phyloP scores from a whole-genome alignment of 768 basidiomycete species.

The Trametes cingulata region DNA sequence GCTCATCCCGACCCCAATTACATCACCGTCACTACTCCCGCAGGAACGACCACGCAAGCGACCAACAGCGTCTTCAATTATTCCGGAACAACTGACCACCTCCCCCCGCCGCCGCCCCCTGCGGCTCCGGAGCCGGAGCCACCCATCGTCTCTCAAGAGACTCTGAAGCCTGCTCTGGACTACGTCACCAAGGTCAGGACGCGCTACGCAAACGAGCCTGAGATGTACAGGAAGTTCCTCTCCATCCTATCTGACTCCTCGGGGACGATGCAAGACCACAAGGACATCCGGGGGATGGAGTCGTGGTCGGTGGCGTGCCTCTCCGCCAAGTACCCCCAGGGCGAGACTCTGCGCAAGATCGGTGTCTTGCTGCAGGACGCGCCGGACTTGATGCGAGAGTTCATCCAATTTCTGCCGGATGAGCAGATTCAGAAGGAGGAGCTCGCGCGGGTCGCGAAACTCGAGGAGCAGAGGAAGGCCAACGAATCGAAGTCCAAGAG shows the following conservation, averaged over 20 bases:
- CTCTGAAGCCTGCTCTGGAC: slow-evolving; percentile 79
- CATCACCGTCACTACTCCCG: slow-evolving; percentile 79
- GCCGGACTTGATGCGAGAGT: slow-evolving; percentile 72
- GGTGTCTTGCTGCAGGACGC: slow-evolving; percentile 72
- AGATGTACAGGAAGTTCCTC: slow-evolving; percentile 79
- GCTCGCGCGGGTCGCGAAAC: slow-evolving; percentile 26
- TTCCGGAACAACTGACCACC: slow-evolving; percentile 6
- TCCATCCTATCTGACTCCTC: slow-evolving; percentile 72
- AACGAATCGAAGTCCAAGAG: slow-evolving; percentile 40
- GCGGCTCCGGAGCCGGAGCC: neutral
- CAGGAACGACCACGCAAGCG: slow-evolving; percentile 49
- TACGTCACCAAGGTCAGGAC: slow-evolving; percentile 98
- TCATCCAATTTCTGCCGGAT: slow-evolving; percentile 72
- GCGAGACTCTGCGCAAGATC: slow-evolving; percentile 69
- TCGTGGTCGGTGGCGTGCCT: slow-evolving; percentile 19
- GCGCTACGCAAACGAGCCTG: slow-evolving; percentile 75
- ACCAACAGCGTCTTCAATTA: slow-evolving; percentile 26
- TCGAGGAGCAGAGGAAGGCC: slow-evolving; percentile 25
- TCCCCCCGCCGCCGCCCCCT: slow-evolving; percentile 1
- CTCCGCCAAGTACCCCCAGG: slow-evolving; percentile 37
- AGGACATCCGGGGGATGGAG: slow-evolving; percentile 43
- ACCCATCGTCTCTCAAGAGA: slow-evolving; percentile 15
- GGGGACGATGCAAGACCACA: slow-evolving; percentile 39
- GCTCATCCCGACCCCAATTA: slow-evolving; percentile 63
- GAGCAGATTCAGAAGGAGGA: slow-evolving; percentile 24